These are phyloP conservation scores for Pleurotus platypus DNA, from an alignment of 768 basidiomycete genomes.

Conservation along the genomic window DNA sequence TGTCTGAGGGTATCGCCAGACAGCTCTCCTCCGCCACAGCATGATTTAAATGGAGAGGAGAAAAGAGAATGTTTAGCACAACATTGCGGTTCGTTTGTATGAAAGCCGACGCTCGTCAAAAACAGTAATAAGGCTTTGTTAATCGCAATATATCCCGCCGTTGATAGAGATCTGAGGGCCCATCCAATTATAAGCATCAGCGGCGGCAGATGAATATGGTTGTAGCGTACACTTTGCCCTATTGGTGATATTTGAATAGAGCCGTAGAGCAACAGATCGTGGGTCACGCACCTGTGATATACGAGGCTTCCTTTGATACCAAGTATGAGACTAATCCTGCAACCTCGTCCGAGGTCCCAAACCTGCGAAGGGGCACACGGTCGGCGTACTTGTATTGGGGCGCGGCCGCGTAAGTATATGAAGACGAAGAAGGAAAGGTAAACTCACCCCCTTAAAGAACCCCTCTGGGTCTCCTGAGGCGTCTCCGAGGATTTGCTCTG, in stretches of 20 bases:
- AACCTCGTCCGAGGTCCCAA: constrained; percentile 26
- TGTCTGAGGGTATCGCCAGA: constrained; percentile 30
- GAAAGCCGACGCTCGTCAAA: no score
- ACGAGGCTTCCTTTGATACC: constrained; percentile 29
- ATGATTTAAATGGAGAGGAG: neutral
- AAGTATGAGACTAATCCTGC: constrained; percentile 35
- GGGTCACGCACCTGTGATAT: constrained; percentile 26
- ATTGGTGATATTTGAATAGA: neutral
- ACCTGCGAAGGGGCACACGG: neutral
- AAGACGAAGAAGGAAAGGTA: neutral
- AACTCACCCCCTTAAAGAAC: neutral
- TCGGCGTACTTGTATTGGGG: neutral
- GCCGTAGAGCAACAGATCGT: neutral
- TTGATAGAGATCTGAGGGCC: neutral
- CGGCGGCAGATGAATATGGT: no score
- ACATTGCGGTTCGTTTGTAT: no score
- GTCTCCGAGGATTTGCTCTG: neutral
- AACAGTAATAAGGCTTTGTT: no score
- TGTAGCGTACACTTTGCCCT: constrained; percentile 1
- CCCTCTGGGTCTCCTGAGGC: neutral
- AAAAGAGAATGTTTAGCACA: neutral
- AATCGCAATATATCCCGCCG: neutral
- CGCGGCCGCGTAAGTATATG: neutral
- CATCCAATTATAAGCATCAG: neutral
- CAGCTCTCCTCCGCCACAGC: constrained; percentile 20